Conservation (phyloP, 2,329 filamentous ascomycete species). For the Tolypocladium endophyticum region DNA sequence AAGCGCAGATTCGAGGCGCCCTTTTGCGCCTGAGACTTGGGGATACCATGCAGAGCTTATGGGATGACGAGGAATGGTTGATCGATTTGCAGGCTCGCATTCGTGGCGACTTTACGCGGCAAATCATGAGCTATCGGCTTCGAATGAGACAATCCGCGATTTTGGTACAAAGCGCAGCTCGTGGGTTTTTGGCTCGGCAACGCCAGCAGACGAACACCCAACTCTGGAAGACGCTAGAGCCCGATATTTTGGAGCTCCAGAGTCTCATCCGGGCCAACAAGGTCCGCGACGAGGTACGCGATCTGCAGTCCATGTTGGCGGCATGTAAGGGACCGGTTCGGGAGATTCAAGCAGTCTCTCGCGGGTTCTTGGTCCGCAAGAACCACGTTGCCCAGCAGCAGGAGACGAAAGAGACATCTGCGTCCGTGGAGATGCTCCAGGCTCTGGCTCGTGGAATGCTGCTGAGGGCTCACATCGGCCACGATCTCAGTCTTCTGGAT, state of each 20-base stretch:
- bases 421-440: constrained; percentile 49
- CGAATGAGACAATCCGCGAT: constrained; percentile 75
- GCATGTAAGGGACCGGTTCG: constrained; percentile 53
- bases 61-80: constrained; percentile 72
- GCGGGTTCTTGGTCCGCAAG: constrained; percentile 56
- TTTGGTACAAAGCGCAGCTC: constrained; percentile 65
- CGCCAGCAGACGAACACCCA: constrained; percentile 51
- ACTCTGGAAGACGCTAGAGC: constrained; percentile 60
- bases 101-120: constrained; percentile 76
- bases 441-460: constrained; percentile 58
- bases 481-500: constrained; percentile 42
- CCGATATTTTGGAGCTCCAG: constrained; percentile 68
- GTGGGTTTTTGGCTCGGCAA: constrained; percentile 64
- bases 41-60: constrained; percentile 75
- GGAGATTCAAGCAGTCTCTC: constrained; percentile 54
- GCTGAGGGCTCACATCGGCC: constrained; percentile 43
- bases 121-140: constrained; percentile 71
- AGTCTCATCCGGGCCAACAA: constrained; percentile 66
- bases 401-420: constrained; percentile 40
- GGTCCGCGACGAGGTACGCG: constrained; percentile 46
- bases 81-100: constrained; percentile 78
- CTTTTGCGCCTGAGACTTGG: constrained; percentile 67
- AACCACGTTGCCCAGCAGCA: constrained; percentile 43
- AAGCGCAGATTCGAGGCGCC: constrained; percentile 78
- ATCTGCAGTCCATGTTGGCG: constrained; percentile 47